Evolutionary conservation across 768 basidiomycete genomes (phyloP), one percentile per base, ranked within the genome.

Genomic region (Termitomyces eurrhizus): DNA sequence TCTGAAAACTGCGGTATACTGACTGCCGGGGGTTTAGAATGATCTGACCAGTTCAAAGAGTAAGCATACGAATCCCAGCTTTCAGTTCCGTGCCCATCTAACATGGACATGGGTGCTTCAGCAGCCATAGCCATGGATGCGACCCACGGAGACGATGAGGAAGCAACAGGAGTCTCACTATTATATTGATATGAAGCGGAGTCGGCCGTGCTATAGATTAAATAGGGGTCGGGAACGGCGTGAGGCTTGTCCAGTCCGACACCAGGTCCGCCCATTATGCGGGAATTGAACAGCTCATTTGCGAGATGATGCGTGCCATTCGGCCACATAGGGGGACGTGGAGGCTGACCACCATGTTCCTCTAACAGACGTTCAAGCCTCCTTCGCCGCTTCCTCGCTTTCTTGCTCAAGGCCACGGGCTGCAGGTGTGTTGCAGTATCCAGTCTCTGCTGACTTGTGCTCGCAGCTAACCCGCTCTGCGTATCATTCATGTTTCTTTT

Each of bases 101-200:
- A 59, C 14, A 55, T 45, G 37, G 70, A 59, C 14, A 57, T 48
- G 33, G 70, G 62, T 53, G 59, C 48, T 59, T 70, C 70, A 18
- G 69, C 73, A 37, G 75, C 74, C 65, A 70, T 68, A 18, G 75
- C 72, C 78, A 79, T 79, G 1, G 77, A 76, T 18, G 77, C 74
- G 1, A 78, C 77, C 78, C 78, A 80, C 7, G 73, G 60, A 36
- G 72, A 68, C 1, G 71, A 63, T 1, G 68, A 60, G 6, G 64
- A 58, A 33, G 54, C 56, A 9, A 57, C 12, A 26, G 18, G 64
- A 18, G 21, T 39, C 36, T 56, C 56, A 21, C 60, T 51, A 18
- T 56, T 29, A 42, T 60, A 59, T 29, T 61, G 66, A 24, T 37
- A 65, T 56, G 51, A 63, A 41, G 52, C 48, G 42, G 46, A 42